phyloP scores from a whole-genome alignment of 73 alveolate species.

The Tetrahymena borealis region DNA sequence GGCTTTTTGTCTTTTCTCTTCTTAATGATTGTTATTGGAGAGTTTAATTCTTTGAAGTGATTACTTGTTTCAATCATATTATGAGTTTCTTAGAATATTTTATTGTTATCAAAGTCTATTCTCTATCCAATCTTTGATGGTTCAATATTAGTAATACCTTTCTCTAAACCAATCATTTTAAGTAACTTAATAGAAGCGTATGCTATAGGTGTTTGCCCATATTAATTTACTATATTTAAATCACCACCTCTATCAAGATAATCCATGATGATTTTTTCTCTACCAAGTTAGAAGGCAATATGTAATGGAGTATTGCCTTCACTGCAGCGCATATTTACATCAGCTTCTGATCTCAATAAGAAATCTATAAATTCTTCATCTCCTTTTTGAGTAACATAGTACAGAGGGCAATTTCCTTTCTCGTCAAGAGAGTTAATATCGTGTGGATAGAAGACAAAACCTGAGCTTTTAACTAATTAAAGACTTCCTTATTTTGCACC shows the following conservation, averaged over 20 bases:
- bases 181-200: neutral
- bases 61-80: neutral
- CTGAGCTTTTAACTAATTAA: neutral
- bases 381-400: neutral
- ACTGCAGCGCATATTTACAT: neutral
- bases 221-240: neutral
- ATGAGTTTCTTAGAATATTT: neutral
- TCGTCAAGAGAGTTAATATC: neutral
- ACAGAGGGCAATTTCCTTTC: neutral
- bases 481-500: neutral
- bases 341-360: neutral
- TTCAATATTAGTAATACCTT: neutral
- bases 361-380: neutral
- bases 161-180: neutral
- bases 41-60: neutral
- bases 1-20: neutral
- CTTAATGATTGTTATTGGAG: neutral
- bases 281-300: neutral
- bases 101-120: neutral
- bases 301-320: neutral
- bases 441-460: neutral
- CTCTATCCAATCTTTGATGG: neutral
- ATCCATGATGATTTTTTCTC: neutral
- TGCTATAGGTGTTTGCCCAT: neutral
- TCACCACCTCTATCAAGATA: neutral